Evolutionary conservation across 768 basidiomycete genomes (phyloP).

Genomic region (Punctularia strigosozonata): DNA sequence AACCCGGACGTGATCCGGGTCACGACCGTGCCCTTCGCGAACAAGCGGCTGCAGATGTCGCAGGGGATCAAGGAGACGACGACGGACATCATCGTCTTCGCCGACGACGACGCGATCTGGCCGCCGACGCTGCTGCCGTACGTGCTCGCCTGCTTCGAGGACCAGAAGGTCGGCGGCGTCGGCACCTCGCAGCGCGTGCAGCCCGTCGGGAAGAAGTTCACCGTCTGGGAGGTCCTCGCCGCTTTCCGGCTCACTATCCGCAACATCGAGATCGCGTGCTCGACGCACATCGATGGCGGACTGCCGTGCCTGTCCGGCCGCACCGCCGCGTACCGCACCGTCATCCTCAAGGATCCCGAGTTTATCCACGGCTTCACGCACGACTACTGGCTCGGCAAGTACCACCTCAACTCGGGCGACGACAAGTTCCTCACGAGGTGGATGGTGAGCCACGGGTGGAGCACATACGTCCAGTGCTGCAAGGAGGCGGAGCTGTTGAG

Average conservation of each 20-base stretch:
- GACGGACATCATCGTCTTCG: slow-evolving; percentile 90
- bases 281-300: slow-evolving; percentile 89
- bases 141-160: slow-evolving; percentile 87
- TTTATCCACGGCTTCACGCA: slow-evolving; percentile 90
- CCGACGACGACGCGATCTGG: slow-evolving; percentile 95
- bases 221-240: slow-evolving; percentile 91
- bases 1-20: slow-evolving; percentile 78
- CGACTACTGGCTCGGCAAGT: slow-evolving; percentile 89
- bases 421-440: slow-evolving; percentile 92
- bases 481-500: slow-evolving; percentile 76
- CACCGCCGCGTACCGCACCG: slow-evolving; percentile 87
- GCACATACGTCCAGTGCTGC: slow-evolving; percentile 85
- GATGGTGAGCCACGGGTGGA: slow-evolving; percentile 96
- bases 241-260: slow-evolving; percentile 88
- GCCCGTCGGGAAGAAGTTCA: slow-evolving; percentile 65
- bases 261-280: slow-evolving; percentile 84
- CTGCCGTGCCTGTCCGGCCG: slow-evolving; percentile 86
- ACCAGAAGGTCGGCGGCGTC: slow-evolving; percentile 87
- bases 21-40: slow-evolving; percentile 84
- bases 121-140: slow-evolving; percentile 83
- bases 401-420: slow-evolving; percentile 89
- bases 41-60: slow-evolving; percentile 89
- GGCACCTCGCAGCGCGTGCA: slow-evolving; percentile 87
- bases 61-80: slow-evolving; percentile 86
- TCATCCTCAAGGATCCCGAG: slow-evolving; percentile 91